Percentiles rank a stretch among this genome's conserved stretches.
phyloP scores from a whole-genome alignment of 2,329 filamentous ascomycete genomes.

The Claviceps africana region DNA sequence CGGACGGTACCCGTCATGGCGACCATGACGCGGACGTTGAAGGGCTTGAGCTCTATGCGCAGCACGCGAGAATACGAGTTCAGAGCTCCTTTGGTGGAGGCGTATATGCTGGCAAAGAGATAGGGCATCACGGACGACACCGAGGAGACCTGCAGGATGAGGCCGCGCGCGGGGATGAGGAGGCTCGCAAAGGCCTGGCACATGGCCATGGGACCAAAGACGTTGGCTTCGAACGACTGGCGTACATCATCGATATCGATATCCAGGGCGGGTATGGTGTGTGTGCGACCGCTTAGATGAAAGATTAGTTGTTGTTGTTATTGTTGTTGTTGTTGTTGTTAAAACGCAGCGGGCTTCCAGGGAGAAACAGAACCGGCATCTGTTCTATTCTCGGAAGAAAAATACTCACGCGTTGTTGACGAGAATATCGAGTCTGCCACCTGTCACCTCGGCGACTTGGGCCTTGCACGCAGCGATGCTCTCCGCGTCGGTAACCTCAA shows the following conservation, averaged over 20 bases:
- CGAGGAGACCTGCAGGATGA: slow-evolving; percentile 43
- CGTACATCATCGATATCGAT: slow-evolving; percentile 38
- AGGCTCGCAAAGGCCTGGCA: slow-evolving; percentile 34
- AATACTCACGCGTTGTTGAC: slow-evolving; percentile 42
- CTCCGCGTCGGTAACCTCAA: slow-evolving; percentile 38
- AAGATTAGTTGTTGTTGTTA: too few relatives aligned
- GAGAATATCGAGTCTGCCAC: slow-evolving; percentile 41
- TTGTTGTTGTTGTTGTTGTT: too few relatives aligned
- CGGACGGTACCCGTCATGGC: slow-evolving; percentile 39
- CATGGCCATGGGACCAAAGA: slow-evolving; percentile 44
- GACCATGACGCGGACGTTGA: slow-evolving; percentile 43
- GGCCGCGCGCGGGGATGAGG: slow-evolving; percentile 34
- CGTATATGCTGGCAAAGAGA: slow-evolving; percentile 39
- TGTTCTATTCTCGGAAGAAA: too few relatives aligned
- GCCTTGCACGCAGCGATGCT: slow-evolving; percentile 36
- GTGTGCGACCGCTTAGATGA: slow-evolving; percentile 30
- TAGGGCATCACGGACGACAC: slow-evolving; percentile 36
- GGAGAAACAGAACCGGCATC: neutral
- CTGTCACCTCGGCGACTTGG: slow-evolving; percentile 32
- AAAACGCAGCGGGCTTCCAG: too few relatives aligned
- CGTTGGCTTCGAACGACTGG: slow-evolving; percentile 40
- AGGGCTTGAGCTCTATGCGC: slow-evolving; percentile 38
- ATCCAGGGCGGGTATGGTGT: slow-evolving; percentile 38
- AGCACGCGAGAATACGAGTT: slow-evolving; percentile 38
- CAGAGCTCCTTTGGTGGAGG: slow-evolving; percentile 41